Evolutionary conservation across 129 eudicot genomes (phyloP).

Genomic region (Ambrosia trifida): DNA sequence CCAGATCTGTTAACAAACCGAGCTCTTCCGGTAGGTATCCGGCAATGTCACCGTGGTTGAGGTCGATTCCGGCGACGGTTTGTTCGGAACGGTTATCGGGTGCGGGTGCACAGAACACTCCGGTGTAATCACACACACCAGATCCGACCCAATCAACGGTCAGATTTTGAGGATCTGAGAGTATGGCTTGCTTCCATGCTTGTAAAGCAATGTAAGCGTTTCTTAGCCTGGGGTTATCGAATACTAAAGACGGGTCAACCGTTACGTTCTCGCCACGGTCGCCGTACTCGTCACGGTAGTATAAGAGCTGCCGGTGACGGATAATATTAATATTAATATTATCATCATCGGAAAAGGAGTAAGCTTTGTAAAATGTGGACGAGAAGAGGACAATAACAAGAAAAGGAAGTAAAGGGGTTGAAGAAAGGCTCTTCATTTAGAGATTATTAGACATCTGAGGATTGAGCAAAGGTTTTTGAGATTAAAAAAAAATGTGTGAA

Average conservation of each 20-base stretch:
- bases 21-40: conserved; percentile 89
- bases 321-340: conserved; percentile 22
- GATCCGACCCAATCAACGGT: conserved; percentile 83
- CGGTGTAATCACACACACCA: conserved; percentile 62
- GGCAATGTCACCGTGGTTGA: conserved; percentile 93
- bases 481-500: not conserved
- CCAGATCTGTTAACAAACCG: conserved; percentile 72
- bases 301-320: conserved; percentile 66
- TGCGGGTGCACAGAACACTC: conserved; percentile 77
- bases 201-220: conserved; percentile 93
- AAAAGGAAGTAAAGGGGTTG: not conserved
- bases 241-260: conserved; percentile 58
- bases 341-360: conserved; percentile 15
- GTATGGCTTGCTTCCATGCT: conserved; percentile 86
- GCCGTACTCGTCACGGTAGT: conserved; percentile 69
- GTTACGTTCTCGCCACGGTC: conserved; percentile 81
- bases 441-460: no score
- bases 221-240: conserved; percentile 53
- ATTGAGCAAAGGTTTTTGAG: not conserved
- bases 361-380: not conserved
- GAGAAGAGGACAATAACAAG: not conserved
- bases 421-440: not conserved
- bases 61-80: conserved; percentile 83
- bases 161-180: conserved; percentile 79
- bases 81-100: conserved; percentile 35